Evolutionary conservation across 768 basidiomycete genomes (phyloP), one percentile per base, ranked within the genome.

Genomic region (Sarcomyxa edulis): DNA sequence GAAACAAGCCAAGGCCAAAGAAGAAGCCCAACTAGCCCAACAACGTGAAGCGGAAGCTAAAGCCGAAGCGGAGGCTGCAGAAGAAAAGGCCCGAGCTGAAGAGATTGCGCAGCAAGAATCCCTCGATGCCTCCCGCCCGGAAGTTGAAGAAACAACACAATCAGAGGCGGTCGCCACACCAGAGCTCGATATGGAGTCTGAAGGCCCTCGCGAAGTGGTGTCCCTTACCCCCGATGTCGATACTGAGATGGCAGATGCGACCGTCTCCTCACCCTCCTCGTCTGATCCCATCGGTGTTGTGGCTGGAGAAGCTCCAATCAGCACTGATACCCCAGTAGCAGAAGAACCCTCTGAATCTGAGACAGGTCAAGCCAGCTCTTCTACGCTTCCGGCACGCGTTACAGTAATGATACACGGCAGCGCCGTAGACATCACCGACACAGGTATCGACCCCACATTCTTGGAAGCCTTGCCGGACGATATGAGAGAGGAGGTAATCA

Each of bases 381-480:
- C 73, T 22, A 57, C 48, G 37, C 50, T 53, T n/a, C 54, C 66
- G 25, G 71, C 80, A 47, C 80, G 96, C 24, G 72, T 95, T 19
- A 91, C 88, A 1, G 85, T 99, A 52, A 74, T 78, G 64, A 90
- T 99, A 37, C 89, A 93, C 58, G 96, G 96, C 36, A 88, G 78
- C 46, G 71, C 82, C 6, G 90, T 98, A 19, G 96, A 99, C 55
- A 99, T 99, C 56, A 99, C 96, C 2, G 93, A 98, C 51, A 95
- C 93, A 25, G 96, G 96, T 4, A 97, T 99, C 53, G 96, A 99
- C 56, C 91, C 94, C 2, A 93, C 91, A 5, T 99, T 99, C 74
- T 68, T 99, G 41, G 93, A 97, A 62, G 96, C 96, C 18, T 65
- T 99, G 7, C 96, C 96, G 0, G 96, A 99, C 54, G 95, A 98